phyloP scores from a whole-genome alignment of 352 stramenopile species.

The Hyaloperonospora brassicae region DNA sequence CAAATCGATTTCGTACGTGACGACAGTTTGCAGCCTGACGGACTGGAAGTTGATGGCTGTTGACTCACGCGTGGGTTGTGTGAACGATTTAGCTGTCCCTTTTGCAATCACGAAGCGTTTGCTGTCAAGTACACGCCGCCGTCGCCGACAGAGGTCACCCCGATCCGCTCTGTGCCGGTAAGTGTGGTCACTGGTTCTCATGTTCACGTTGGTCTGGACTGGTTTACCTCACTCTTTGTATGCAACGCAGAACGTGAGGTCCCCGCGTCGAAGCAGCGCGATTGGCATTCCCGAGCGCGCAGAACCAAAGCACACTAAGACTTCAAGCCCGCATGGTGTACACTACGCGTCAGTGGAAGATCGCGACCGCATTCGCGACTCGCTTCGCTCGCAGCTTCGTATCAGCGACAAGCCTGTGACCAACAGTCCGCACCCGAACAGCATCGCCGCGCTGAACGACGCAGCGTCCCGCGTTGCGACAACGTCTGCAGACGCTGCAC shows the following conservation, averaged over 20 bases:
- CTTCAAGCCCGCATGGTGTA: constrained; percentile 11
- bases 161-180: constrained; percentile 38
- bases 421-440: constrained; percentile 43
- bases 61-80: constrained; percentile 2
- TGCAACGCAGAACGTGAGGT: constrained; percentile 22
- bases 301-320: constrained; percentile 7
- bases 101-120: constrained; percentile 71
- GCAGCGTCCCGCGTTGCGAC: constrained; percentile 29
- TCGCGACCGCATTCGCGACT: constrained; percentile 60
- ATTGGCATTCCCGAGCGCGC: constrained; percentile 27
- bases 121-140: constrained; percentile 43
- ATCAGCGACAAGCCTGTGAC: constrained; percentile 46
- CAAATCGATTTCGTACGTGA: constrained; percentile 37
- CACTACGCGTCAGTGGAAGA: constrained; percentile 73
- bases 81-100: constrained; percentile 50
- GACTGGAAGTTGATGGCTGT: neutral
- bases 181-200: neutral
- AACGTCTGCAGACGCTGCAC: constrained; percentile 43
- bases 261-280: constrained; percentile 26
- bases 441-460: constrained; percentile 31
- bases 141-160: constrained; percentile 34
- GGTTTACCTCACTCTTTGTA: constrained; percentile 12
- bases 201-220: neutral
- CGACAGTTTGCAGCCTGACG: neutral
- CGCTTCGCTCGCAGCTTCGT: constrained; percentile 60